Percentiles rank a stretch among this genome's conserved stretches.
Conservation (phyloP, 2,329 filamentous ascomycete species). For the Monosporascus sp. region DNA sequence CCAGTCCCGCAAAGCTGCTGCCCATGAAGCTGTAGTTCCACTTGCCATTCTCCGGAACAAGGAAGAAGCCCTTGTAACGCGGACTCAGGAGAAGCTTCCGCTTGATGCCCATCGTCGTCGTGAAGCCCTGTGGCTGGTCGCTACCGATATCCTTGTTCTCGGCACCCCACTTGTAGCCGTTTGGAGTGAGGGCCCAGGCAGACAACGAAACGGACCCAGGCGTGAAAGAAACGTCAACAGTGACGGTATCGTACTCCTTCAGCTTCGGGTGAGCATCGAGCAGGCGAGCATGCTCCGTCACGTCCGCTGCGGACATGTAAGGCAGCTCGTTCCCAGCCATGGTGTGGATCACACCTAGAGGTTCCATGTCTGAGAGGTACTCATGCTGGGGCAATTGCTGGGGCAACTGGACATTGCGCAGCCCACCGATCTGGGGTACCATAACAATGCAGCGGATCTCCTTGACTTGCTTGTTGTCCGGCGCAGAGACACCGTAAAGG, state of each 20-base stretch:
- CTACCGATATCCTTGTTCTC: slow-evolving; percentile 91
- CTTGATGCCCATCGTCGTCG: slow-evolving; percentile 88
- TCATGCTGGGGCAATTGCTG: slow-evolving; percentile 89
- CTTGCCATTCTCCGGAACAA: slow-evolving; percentile 80
- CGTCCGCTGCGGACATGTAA: slow-evolving; percentile 93
- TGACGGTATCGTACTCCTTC: slow-evolving; percentile 86
- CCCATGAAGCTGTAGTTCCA: slow-evolving; percentile 99
- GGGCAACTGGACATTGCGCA: slow-evolving; percentile 85
- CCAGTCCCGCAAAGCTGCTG: slow-evolving; percentile 75
- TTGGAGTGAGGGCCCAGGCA: slow-evolving; percentile 86
- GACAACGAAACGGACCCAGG: slow-evolving; percentile 92
- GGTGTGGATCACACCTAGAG: slow-evolving; percentile 92
- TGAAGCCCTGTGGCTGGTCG: slow-evolving; percentile 92
- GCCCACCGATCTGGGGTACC: slow-evolving; percentile 92
- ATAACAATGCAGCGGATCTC: slow-evolving; percentile 96
- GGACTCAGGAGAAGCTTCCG: slow-evolving; percentile 90
- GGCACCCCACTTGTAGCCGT: slow-evolving; percentile 93
- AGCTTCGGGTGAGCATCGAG: slow-evolving; percentile 76
- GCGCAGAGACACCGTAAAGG: slow-evolving; percentile 85
- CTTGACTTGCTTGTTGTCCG: slow-evolving; percentile 95
- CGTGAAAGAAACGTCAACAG: slow-evolving; percentile 93
- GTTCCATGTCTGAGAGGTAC: slow-evolving; percentile 79
- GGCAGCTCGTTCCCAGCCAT: slow-evolving; percentile 89
- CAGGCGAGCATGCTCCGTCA: slow-evolving; percentile 86
- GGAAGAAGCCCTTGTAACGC: slow-evolving; percentile 91